phyloP scores from a whole-genome alignment of 352 stramenopile genomes.

The Detonula confervacea region DNA sequence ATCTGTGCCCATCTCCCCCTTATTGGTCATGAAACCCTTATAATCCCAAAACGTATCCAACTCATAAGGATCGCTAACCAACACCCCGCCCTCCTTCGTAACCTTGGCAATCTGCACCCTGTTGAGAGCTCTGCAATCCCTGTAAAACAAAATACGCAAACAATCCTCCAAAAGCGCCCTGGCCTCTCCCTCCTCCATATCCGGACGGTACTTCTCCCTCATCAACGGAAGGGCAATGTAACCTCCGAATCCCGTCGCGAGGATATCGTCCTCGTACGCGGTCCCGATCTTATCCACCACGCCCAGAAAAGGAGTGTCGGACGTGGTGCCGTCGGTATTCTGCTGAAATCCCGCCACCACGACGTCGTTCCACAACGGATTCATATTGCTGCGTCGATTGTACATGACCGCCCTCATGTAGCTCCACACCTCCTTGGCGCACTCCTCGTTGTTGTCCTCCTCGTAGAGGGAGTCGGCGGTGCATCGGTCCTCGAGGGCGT shows the following conservation, averaged over 20 bases:
- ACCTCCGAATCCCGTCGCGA: conserved; percentile 97
- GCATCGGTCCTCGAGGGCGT: conserved; percentile 95
- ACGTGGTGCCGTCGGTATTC: conserved; percentile 76
- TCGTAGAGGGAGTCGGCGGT: conserved; percentile 94
- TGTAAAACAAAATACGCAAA: conserved; percentile 98
- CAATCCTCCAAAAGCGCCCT: conserved; percentile 94
- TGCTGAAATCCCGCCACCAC: conserved; percentile 91
- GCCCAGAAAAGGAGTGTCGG: conserved; percentile 94
- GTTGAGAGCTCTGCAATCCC: conserved; percentile 98
- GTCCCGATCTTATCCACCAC: conserved; percentile 97
- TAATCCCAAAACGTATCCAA: conserved; percentile 94
- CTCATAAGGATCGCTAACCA: conserved; percentile 93
- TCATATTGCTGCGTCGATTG: conserved; percentile 98
- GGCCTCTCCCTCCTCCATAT: conserved; percentile 94
- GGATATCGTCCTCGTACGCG: conserved; percentile 95
- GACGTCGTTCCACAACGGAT: conserved; percentile 98
- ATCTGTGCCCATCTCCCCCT: conserved; percentile 73
- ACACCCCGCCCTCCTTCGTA: conserved; percentile 81
- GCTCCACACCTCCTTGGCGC: conserved; percentile 93
- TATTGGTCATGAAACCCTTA: conserved; percentile 62
- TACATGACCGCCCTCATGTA: conserved; percentile 98
- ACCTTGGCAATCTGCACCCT: conserved; percentile 97
- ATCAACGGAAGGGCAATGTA: conserved; percentile 97
- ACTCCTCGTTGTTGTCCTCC: conserved; percentile 67
- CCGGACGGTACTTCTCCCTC: conserved; percentile 92